Percentiles rank a stretch among this genome's conserved stretches.
Conservation (phyloP, 176 grass and related monocot species). For the Avena sativa region DNA sequence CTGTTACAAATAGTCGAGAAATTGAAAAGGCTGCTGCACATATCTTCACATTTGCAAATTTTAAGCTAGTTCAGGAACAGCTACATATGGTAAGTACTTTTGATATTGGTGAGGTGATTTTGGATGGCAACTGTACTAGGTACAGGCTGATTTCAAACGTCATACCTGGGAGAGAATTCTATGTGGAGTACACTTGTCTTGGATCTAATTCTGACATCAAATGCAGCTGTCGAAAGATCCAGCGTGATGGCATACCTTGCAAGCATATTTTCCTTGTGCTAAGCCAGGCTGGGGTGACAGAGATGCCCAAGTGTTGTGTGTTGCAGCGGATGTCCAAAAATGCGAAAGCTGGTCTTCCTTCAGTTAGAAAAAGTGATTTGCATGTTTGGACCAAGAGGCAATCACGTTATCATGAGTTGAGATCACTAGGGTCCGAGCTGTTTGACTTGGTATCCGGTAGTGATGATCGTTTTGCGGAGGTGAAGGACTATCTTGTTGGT, state of each 20-base stretch:
- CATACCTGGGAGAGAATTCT: background rate
- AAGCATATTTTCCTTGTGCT: background rate
- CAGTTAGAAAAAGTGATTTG: background rate
- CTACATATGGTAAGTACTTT: background rate
- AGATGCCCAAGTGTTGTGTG: background rate
- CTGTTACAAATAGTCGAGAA: background rate
- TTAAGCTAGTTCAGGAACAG: background rate
- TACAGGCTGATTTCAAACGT: background rate
- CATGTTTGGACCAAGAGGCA: background rate
- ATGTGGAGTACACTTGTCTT: background rate
- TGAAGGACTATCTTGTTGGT: background rate
- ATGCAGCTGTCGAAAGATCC: background rate
- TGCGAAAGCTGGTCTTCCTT: background rate
- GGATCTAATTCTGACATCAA: background rate
- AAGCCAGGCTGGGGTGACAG: background rate
- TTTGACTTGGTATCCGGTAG: slow-evolving; percentile 16
- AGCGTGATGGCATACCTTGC: background rate
- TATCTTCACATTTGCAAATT: background rate
- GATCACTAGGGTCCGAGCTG: background rate
- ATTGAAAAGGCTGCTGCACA: background rate
- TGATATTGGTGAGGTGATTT: background rate
- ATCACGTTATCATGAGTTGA: background rate
- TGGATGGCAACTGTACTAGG: background rate
- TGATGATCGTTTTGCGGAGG: background rate
- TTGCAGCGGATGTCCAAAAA: background rate